Evolutionary conservation across 2,329 filamentous ascomycete species (phyloP).

Genomic region (Calonectria naviculata): DNA sequence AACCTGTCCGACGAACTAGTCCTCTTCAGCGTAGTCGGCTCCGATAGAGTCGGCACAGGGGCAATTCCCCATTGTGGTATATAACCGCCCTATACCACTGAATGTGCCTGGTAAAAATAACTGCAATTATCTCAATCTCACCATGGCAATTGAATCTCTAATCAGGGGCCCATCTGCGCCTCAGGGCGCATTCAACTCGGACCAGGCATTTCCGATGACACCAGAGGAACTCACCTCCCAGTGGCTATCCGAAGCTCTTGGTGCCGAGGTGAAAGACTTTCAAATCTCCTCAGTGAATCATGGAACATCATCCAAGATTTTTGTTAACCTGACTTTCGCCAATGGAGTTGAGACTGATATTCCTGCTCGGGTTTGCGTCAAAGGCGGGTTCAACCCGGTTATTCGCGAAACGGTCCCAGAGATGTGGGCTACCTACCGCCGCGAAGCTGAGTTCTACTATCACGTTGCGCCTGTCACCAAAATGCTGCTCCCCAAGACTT

Average conservation of each 20-base stretch:
- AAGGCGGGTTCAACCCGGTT: constrained; percentile 19
- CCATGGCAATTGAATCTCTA: background rate
- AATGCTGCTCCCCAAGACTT: constrained; percentile 17
- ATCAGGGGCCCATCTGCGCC: background rate
- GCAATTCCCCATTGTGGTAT: background rate
- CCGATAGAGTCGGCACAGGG: background rate
- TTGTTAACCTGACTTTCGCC: constrained; percentile 5
- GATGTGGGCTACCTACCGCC: constrained; percentile 19
- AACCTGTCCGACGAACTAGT: background rate
- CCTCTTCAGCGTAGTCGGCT: background rate
- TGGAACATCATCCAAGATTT: constrained; percentile 21
- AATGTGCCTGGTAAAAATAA: background rate
- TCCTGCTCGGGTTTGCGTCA: constrained; percentile 14
- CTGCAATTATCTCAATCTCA: background rate
- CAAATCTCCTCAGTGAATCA: background rate
- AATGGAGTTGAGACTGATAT: constrained; percentile 18
- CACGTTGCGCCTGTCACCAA: constrained; percentile 8
- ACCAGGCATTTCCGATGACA: constrained; percentile 9
- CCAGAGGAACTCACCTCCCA: constrained; percentile 13
- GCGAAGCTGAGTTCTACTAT: constrained; percentile 22
- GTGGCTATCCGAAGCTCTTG: constrained; percentile 17
- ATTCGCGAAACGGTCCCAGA: background rate
- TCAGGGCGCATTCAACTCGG: constrained; percentile 14
- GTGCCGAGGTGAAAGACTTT: constrained; percentile 4
- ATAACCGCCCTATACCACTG: background rate